Base-by-base conservation (phyloP, 1,284 basidiomycete genomes). In the Cutaneotrichosporon curvatum region DNA sequence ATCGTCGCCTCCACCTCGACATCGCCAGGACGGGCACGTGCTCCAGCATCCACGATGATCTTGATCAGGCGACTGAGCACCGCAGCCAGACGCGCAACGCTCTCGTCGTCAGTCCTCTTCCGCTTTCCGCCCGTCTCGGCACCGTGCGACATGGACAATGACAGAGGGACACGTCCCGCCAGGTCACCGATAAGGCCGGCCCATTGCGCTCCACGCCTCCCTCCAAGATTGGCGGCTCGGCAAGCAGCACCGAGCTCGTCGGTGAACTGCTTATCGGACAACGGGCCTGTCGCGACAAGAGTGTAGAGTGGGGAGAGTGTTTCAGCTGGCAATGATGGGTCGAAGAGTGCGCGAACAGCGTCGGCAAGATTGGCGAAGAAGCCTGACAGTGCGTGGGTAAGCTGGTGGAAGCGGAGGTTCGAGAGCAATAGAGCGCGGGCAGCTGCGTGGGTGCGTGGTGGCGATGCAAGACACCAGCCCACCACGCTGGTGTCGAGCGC, bases 401-500 rank as follows among this genome's bases (percentile, higher is more conserved):
- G 60, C 8, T 50, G 46, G 40, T 62, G 58, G 43, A 58, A 67
- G 16, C 51, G 51, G 14, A 62, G 50, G 2, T 62, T 39, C 1
- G 57, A 55, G 2, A 55, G 40, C 3, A 68, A 55, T 2, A 66
- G 40, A 0, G 43, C 37, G 8, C 40, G 40, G 1, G 61, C 50
- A 3, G 47, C 39, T 9, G 37, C 28, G 19, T 53, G 51, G 2
- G 45, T 43, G 15, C 51, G 40, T 11, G 41, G 25, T 2, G 57
- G 57, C 6, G 49, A 42, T 2, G 62, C 63, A 5, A 65, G 44
- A 43, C 61, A 62, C 61, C 61, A 67, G 23, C 58, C 57, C 4
- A 67, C 38, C 1, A 59, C 51, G 33, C 55, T 49, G 12, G 57
- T 43, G 19, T 49, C 53, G 14, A 65, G 37, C 3, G 45, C 44